Evolutionary conservation across 306 rosid genomes (phyloP).

Genomic region (Casuarina glauca): DNA sequence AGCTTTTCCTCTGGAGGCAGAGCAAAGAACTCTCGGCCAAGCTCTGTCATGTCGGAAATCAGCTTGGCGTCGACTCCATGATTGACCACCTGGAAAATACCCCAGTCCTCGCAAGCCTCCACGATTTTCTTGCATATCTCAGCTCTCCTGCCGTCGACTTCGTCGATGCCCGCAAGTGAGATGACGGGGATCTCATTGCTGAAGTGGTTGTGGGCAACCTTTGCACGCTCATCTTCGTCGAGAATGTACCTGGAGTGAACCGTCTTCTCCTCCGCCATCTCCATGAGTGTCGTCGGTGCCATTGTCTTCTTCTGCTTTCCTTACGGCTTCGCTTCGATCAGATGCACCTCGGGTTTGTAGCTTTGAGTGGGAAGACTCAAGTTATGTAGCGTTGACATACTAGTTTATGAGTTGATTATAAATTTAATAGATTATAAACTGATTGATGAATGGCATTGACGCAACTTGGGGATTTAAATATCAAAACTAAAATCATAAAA

Average conservation of each 20-base stretch:
- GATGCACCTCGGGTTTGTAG: no score
- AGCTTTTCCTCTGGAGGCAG: conserved; percentile 82
- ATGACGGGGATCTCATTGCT: conserved; percentile 76
- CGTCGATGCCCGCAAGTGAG: conserved; percentile 78
- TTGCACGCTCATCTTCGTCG: conserved; percentile 86
- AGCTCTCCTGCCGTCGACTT: conserved; percentile 37
- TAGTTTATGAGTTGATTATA: no score
- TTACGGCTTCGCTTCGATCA: no score
- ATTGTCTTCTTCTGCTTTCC: not conserved
- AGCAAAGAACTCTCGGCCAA: conserved; percentile 65
- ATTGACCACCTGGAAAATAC: conserved; percentile 76
- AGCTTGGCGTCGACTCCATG: conserved; percentile 66
- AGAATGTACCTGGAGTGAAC: conserved; percentile 59
- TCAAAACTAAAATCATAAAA: no score
- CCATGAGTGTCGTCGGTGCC: conserved; percentile 57
- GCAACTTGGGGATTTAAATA: no score
- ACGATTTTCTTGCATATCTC: conserved; percentile 63
- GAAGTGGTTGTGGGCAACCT: conserved; percentile 70
- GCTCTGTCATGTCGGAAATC: conserved; percentile 57
- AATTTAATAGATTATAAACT: not conserved
- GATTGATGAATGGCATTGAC: not conserved
- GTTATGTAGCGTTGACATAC: not conserved
- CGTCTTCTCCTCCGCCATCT: conserved; percentile 51
- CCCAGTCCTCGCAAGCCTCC: conserved; percentile 89
- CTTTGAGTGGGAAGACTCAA: no score